Evolutionary conservation across 2,329 filamentous ascomycete genomes (phyloP).

Genomic region (Tolypocladium amazonense): DNA sequence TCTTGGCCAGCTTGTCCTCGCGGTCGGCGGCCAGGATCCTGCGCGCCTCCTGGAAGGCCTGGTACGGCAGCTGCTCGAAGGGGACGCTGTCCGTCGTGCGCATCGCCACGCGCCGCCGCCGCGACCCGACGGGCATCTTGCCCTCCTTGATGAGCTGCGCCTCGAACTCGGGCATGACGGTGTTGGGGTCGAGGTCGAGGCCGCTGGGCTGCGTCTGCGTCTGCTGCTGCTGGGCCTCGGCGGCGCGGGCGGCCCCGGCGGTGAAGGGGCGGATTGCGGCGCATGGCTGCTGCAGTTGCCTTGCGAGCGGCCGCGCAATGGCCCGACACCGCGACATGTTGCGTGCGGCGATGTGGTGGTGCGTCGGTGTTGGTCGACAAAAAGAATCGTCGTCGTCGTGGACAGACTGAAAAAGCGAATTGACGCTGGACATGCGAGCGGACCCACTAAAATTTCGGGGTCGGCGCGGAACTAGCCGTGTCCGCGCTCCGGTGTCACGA

Average conservation of each 20-base stretch:
- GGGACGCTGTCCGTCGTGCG: conserved; percentile 57
- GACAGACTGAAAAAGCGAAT: conserved; percentile 2
- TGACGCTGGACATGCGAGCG: not conserved
- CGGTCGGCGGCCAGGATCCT: conserved; percentile 73
- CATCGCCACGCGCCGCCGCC: conserved; percentile 68
- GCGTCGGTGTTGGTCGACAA: not conserved
- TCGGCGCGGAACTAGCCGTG: conserved; percentile 15
- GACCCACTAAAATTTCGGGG: conserved; percentile 18
- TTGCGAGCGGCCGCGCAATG: conserved; percentile 44
- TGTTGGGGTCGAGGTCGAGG: conserved; percentile 51
- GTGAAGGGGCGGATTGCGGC: conserved; percentile 22
- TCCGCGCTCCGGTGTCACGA: conserved; percentile 14
- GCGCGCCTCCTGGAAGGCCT: conserved; percentile 94
- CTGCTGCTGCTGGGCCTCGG: conserved; percentile 13
- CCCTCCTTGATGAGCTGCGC: conserved; percentile 63
- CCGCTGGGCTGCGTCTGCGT: conserved; percentile 18
- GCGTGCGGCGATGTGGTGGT: conserved; percentile 3
- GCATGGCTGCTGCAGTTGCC: conserved; percentile 36
- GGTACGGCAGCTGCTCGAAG: conserved; percentile 90
- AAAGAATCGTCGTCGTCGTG: not conserved
- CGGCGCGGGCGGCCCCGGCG: conserved; percentile 19
- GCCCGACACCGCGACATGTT: conserved; percentile 50
- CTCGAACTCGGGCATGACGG: conserved; percentile 44
- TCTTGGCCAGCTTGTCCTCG: conserved; percentile 65
- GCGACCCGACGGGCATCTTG: conserved; percentile 67